phyloP scores from a whole-genome alignment of 495 filamentous ascomycete species.

The Aspergillus nidulans region DNA sequence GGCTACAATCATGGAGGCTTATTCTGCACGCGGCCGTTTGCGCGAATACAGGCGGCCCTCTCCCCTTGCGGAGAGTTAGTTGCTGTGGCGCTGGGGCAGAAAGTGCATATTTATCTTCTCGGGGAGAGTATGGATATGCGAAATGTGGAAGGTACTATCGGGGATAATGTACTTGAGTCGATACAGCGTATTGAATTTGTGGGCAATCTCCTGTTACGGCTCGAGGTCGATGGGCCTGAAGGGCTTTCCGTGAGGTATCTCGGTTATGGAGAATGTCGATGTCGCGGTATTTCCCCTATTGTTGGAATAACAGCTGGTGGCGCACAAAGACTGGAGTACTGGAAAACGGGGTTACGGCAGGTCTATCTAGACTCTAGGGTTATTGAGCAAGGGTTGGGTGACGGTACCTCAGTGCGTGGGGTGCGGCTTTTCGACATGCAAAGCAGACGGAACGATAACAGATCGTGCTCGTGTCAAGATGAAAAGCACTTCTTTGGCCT shows the following conservation, averaged over 20 bases:
- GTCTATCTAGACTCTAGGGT: background rate
- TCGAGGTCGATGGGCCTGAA: background rate
- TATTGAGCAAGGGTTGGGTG: background rate
- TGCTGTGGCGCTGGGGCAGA: conserved; percentile 1
- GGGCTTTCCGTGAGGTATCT: background rate
- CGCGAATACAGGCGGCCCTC: background rate
- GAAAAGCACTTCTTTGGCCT: background rate
- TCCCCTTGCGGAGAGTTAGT: background rate
- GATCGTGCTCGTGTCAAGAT: background rate
- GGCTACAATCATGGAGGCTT: background rate
- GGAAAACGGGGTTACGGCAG: background rate
- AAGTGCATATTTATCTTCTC: background rate
- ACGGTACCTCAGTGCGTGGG: background rate
- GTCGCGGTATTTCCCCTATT: too few species aligned
- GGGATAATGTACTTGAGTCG: background rate
- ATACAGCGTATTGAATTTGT: background rate
- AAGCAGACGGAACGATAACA: too few species aligned
- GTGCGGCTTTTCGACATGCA: background rate
- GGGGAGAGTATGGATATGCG: background rate
- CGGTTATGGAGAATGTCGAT: background rate
- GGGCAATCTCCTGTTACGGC: background rate
- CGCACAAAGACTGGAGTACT: background rate
- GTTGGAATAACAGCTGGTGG: too few species aligned
- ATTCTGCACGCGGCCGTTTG: background rate
- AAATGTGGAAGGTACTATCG: background rate